Evolutionary conservation across 495 filamentous ascomycete species (phyloP).

Genomic region (Lentithecium fluviatile): DNA sequence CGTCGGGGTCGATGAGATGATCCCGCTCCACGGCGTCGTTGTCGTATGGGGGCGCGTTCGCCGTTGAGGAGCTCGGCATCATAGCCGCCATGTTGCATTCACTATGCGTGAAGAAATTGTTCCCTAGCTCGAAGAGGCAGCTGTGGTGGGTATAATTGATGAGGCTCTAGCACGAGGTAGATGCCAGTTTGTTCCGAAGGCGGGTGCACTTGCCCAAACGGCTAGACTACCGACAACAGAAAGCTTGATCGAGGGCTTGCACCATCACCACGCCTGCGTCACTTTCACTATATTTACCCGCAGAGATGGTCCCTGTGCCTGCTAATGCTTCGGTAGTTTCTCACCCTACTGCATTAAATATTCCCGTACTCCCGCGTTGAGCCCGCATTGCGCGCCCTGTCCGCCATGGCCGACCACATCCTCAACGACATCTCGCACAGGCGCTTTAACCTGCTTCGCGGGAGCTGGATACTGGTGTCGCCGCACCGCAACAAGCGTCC

Average conservation of each 20-base stretch:
- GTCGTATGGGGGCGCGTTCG: conserved; percentile 59
- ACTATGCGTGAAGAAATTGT: not conserved
- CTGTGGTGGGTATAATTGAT: conserved; percentile 2
- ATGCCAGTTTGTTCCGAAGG: not conserved
- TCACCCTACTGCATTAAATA: not conserved
- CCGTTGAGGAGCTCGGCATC: conserved; percentile 39
- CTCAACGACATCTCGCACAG: conserved; percentile 97
- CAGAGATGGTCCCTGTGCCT: conserved; percentile 3
- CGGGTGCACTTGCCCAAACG: conserved; percentile 1
- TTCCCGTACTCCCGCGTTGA: not conserved
- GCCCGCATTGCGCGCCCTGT: not conserved
- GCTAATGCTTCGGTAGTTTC: not conserved
- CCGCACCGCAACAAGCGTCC: conserved; percentile 94
- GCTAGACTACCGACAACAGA: not conserved
- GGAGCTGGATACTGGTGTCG: conserved; percentile 88
- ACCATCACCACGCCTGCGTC: conserved; percentile 3
- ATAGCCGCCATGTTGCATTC: conserved; percentile 35
- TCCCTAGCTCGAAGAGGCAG: conserved; percentile 16
- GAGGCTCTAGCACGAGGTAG: not conserved
- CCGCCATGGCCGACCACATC: conserved; percentile 62
- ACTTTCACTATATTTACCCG: conserved; percentile 1
- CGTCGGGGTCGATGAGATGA: conserved; percentile 90
- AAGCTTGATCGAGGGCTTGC: not conserved
- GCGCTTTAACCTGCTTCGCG: conserved; percentile 86
- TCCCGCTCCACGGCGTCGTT: conserved; percentile 79